A percentile compares a stretch with the other conserved stretches of the same genome.
Conservation (phyloP, 179 eudicot species). For the Beta lomatogona region DNA sequence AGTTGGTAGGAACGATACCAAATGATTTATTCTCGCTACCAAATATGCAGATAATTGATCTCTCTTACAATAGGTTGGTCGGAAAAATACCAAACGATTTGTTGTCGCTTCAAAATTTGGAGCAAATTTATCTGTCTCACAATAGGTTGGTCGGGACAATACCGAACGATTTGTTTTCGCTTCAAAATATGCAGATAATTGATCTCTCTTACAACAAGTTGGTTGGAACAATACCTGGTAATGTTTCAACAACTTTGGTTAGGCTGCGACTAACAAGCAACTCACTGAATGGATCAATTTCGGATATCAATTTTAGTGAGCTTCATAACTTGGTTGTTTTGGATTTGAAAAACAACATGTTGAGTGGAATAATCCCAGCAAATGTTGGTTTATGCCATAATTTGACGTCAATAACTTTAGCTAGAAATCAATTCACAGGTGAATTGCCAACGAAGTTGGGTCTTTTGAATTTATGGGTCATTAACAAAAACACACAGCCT, state of each 20-base stretch:
- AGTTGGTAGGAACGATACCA: too few relatives aligned
- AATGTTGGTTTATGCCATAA: conserved; percentile 49
- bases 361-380: conserved; percentile 60
- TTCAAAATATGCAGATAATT: too few relatives aligned
- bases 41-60: background rate
- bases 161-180: conserved; percentile 35
- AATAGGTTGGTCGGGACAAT: conserved; percentile 33
- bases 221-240: background rate
- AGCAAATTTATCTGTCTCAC: too few relatives aligned
- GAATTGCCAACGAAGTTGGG: conserved; percentile 49
- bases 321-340: conserved; percentile 54
- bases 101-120: too few relatives aligned
- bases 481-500: too few relatives aligned
- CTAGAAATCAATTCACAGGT: conserved; percentile 52
- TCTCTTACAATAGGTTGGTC: background rate
- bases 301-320: conserved; percentile 33
- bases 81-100: too few relatives aligned
- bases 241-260: conserved; percentile 41
- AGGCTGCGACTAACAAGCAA: conserved; percentile 46
- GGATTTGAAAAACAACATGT: conserved; percentile 58
- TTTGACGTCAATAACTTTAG: conserved; percentile 59
- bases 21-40: too few relatives aligned
- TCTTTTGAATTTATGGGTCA: conserved; percentile 24
- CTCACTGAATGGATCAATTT: conserved; percentile 48
- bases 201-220: background rate